phyloP scores from a whole-genome alignment of 257 asterid genomes.

The Coffea eugenioides region DNA sequence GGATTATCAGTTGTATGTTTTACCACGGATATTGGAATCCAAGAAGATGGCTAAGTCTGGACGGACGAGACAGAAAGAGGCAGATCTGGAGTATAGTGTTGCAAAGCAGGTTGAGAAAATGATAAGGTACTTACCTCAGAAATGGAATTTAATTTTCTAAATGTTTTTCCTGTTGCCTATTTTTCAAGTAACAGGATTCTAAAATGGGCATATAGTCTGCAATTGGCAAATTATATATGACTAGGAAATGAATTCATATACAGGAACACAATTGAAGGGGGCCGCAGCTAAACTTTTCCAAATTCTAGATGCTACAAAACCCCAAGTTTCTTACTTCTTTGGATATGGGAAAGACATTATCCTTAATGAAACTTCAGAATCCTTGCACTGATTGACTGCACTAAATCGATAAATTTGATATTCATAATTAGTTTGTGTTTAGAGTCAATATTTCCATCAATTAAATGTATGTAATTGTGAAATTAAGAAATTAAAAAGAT shows the following conservation, averaged over 20 bases:
- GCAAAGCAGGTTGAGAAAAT: slow-evolving; percentile 99
- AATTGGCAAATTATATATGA: not conserved
- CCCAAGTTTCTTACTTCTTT: not conserved
- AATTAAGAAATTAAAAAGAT: not conserved
- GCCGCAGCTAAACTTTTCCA: not conserved
- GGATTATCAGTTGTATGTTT: slow-evolving; percentile 85
- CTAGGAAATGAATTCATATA: not conserved
- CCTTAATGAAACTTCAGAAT: not conserved
- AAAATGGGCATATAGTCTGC: not conserved
- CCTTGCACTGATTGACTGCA: not conserved
- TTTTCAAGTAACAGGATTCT: not conserved
- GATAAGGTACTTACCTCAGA: slow-evolving; percentile 69
- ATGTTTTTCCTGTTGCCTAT: not conserved
- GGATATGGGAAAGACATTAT: not conserved
- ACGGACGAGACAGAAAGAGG: slow-evolving; percentile 92
- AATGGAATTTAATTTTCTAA: slow-evolving; percentile 7
- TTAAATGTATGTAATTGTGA: not conserved
- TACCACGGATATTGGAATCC: slow-evolving; percentile 89
- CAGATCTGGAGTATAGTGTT: slow-evolving; percentile 95
- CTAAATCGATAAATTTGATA: not conserved
- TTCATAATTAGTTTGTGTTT: not conserved
- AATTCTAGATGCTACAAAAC: not conserved
- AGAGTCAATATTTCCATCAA: not conserved
- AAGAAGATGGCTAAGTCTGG: slow-evolving; percentile 99
- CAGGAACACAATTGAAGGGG: not conserved